phyloP scores from a whole-genome alignment of 345 rosid species.

The Angophora floribunda region DNA sequence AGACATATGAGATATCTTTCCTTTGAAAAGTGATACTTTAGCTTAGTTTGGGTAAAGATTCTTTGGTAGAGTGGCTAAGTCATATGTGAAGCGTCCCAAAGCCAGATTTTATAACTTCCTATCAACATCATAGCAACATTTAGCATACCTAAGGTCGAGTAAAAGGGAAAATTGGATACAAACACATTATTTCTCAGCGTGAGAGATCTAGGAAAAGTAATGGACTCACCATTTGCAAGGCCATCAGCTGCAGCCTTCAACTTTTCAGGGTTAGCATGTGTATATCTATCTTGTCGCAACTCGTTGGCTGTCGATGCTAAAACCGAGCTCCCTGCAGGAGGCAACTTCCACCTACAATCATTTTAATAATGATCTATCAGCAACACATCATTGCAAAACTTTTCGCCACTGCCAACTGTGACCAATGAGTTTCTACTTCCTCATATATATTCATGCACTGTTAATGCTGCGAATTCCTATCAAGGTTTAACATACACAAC shows the following conservation, averaged over 20 bases:
- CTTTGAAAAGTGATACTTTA: not conserved
- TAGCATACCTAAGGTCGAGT: not conserved
- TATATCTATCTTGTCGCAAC: conserved; percentile 47
- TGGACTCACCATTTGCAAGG: conserved; percentile 36
- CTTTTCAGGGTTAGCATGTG: conserved; percentile 52
- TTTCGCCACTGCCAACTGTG: not conserved
- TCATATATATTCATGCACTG: not conserved
- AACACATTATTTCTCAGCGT: not conserved
- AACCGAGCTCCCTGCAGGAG: conserved; percentile 29
- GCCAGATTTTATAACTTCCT: not conserved
- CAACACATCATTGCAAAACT: not conserved
- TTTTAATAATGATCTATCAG: not conserved
- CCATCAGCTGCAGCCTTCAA: conserved; percentile 92
- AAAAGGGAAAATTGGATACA: not conserved
- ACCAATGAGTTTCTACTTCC: not conserved
- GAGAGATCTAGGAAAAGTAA: not conserved
- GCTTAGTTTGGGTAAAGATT: not conserved
- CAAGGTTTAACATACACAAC: not conserved
- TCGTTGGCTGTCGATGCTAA: conserved; percentile 81
- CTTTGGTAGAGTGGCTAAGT: not conserved
- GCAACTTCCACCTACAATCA: conserved; percentile 64
- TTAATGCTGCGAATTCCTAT: not conserved
- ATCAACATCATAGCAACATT: not conserved
- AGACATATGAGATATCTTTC: not conserved
- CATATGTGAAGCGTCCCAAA: not conserved